Evolutionary conservation across 2,329 filamentous ascomycete species (phyloP).

Genomic region (Penicillium glabrum): DNA sequence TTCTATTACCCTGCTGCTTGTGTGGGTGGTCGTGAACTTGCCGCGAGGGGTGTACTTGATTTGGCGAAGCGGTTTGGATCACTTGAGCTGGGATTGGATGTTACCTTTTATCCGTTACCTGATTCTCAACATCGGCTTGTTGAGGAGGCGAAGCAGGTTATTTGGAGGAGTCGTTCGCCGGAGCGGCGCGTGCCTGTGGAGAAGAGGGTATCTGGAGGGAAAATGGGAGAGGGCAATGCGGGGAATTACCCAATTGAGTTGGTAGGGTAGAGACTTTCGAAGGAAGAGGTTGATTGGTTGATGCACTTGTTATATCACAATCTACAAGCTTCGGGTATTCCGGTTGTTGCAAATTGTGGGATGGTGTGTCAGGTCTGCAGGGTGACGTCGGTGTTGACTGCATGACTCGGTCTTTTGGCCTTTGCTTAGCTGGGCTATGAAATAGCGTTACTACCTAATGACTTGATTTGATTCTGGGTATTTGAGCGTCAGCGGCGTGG

Average conservation of each 20-base stretch:
- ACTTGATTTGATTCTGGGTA: too few relatives aligned
- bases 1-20: constrained; percentile 32
- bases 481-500: too few relatives aligned
- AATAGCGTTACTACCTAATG: too few relatives aligned
- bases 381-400: too few relatives aligned
- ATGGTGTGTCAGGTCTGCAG: neutral
- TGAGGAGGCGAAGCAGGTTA: constrained; percentile 22
- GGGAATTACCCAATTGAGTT: neutral
- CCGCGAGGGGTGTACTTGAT: constrained; percentile 31
- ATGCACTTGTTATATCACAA: neutral
- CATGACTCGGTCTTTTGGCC: too few relatives aligned
- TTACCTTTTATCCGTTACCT: constrained; percentile 34
- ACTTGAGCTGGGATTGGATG: constrained; percentile 18
- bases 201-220: neutral
- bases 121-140: constrained; percentile 26
- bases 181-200: neutral
- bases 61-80: constrained; percentile 30
- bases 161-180: constrained; percentile 14
- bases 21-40: constrained; percentile 29
- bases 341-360: neutral
- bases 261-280: neutral
- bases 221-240: neutral
- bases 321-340: neutral
- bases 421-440: too few relatives aligned
- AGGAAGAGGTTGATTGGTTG: neutral